Evolutionary conservation across 306 rosid genomes (phyloP).

Genomic region (Vicia faba): DNA sequence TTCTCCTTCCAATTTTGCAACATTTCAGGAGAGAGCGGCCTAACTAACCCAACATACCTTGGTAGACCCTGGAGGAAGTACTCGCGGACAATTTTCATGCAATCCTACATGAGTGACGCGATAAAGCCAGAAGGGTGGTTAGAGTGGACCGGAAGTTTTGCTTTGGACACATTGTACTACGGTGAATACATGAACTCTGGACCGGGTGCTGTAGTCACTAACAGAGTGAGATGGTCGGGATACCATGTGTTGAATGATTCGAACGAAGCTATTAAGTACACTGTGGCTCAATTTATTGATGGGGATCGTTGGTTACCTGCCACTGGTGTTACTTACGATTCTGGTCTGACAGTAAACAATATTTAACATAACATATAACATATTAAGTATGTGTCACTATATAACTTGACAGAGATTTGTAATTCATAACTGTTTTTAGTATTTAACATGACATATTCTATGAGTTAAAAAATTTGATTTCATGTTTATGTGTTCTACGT

Average conservation of each 20-base stretch:
- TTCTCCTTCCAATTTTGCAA: neutral
- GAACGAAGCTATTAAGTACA: constrained; percentile 47
- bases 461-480: too few species aligned
- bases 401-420: constrained; percentile 10
- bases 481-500: too few species aligned
- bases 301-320: constrained; percentile 83
- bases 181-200: constrained; percentile 78
- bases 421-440: neutral
- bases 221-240: constrained; percentile 74
- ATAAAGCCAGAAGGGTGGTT: neutral
- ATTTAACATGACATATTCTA: too few species aligned
- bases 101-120: neutral
- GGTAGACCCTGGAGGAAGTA: neutral
- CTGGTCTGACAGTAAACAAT: constrained; percentile 30
- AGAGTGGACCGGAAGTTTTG: constrained; percentile 27
- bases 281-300: constrained; percentile 64
- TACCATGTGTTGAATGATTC: constrained; percentile 56
- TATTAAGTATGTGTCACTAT: too few species aligned
- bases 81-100: neutral
- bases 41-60: neutral
- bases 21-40: neutral
- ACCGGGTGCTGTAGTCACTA: constrained; percentile 48
- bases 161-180: constrained; percentile 64
- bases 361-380: too few species aligned
- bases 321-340: constrained; percentile 65